Conservation (phyloP, 2,329 filamentous ascomycete species). For the Sclerotinia minor region DNA sequence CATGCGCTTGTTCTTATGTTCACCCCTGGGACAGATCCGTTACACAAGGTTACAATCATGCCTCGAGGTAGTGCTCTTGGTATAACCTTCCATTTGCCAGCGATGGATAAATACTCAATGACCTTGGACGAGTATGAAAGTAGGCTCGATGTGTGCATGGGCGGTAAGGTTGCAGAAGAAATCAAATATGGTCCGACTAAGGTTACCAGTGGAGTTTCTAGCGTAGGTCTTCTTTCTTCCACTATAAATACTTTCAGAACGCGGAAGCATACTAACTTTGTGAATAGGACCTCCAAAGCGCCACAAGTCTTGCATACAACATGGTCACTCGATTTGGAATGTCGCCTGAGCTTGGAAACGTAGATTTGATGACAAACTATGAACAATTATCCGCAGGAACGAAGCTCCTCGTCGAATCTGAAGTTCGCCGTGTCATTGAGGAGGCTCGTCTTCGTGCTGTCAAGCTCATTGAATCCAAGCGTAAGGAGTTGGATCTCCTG, state of each 20-base stretch:
- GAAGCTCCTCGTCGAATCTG: constrained; percentile 79
- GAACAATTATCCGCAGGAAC: constrained; percentile 81
- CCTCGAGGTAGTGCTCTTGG: constrained; percentile 85
- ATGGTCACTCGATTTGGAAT: constrained; percentile 92
- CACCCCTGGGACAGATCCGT: constrained; percentile 67
- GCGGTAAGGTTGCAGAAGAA: constrained; percentile 87
- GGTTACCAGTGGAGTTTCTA: constrained; percentile 84
- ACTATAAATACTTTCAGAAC: background rate
- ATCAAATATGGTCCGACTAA: constrained; percentile 88
- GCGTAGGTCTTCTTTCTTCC: constrained; percentile 52
- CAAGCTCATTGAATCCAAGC: constrained; percentile 69
- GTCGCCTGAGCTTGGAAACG: constrained; percentile 82
- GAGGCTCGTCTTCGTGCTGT: constrained; percentile 75
- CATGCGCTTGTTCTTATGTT: constrained; percentile 90
- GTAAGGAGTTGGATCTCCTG: constrained; percentile 82
- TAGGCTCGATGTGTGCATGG: constrained; percentile 76
- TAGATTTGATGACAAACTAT: constrained; percentile 83
- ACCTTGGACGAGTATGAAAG: constrained; percentile 83
- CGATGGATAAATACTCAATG: constrained; percentile 89
- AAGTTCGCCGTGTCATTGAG: constrained; percentile 82
- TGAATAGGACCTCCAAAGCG: constrained; percentile 73
- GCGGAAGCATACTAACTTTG: constrained; percentile 39
- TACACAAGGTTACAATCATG: constrained; percentile 98
- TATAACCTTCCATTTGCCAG: constrained; percentile 82
- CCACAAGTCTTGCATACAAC: constrained; percentile 78